Evolutionary conservation across 2,329 filamentous ascomycete genomes (phyloP), one percentile per base, ranked within the genome.

Genomic region (Alternaria sp.): DNA sequence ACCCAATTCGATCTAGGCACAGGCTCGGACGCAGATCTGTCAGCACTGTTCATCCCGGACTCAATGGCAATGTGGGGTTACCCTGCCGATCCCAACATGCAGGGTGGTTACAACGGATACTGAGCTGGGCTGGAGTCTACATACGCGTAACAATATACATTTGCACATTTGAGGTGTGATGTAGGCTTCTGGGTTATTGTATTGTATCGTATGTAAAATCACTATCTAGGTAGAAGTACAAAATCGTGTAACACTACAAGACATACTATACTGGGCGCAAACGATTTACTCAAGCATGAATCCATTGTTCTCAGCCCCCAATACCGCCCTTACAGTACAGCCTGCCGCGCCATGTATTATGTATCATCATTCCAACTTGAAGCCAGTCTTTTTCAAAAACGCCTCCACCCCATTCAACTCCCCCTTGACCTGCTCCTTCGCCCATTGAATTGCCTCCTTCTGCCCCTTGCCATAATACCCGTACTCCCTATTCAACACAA

Each of bases 1-100:
- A 77, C 76, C 4, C 74, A 76, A 17, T 79, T 79, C 15, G 77
- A 79, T 59, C 62, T 79, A 15, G 74, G 75, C 13, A 77, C 74
- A 7, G 76, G 77, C 9, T 77, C 75, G 15, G 77, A 79, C 62
- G 76, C 76, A 5, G 77, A 79, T 57, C 57, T 79, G 15, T 76
- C 74, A 9, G 77, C 77, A 2, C 61, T 79, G 9, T 79, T 79
- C 54, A 77, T 79, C 36, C 77, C 77, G 13, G 77, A 79, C 57
- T 74, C 73, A 8, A 73, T 76, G 68, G 61, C 52, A 5, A 59
- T 79, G 49, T 79, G 77, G 77, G 68, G 67, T 19, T 73, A 72
- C 52, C 59, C 67, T 26, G 12, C 56, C 8, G 71, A 73, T 49
- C 52, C 62, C 10, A 66, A 65, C 36, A 47, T 64, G 17, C 68